phyloP scores from a whole-genome alignment of 2,329 filamentous ascomycete genomes.

The Fusarium cicatricum region DNA sequence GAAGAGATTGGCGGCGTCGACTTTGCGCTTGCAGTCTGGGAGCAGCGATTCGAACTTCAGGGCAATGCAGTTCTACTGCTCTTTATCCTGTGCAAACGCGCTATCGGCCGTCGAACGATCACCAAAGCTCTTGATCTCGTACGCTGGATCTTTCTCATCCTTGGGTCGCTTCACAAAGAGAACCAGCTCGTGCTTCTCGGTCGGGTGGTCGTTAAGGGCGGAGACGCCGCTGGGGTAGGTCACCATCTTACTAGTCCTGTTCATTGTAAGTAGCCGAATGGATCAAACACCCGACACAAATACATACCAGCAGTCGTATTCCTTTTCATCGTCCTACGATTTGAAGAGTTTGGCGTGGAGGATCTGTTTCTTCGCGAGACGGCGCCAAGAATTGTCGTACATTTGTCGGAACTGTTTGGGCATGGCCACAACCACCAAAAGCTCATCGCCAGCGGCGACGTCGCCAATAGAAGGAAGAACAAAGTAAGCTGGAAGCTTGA shows the following conservation, averaged over 20 bases:
- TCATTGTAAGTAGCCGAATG: too few species aligned
- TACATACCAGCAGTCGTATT: too few species aligned
- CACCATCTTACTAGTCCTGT: too few species aligned
- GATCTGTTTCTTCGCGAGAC: background rate
- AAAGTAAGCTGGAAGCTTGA: slow-evolving; percentile 14
- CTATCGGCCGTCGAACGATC: background rate
- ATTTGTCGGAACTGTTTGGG: background rate
- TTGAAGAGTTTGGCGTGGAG: background rate
- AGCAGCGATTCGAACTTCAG: slow-evolving; percentile 2
- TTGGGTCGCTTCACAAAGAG: background rate
- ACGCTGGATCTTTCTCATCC: background rate
- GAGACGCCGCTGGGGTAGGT: background rate
- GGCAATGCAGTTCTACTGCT: slow-evolving; percentile 10
- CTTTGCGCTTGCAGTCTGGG: slow-evolving; percentile 8
- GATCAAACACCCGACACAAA: too few species aligned
- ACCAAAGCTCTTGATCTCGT: slow-evolving; percentile 1
- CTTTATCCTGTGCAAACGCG: background rate
- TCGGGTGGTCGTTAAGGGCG: background rate
- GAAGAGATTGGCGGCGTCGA: slow-evolving; percentile 6
- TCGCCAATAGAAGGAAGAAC: background rate
- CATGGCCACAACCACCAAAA: background rate
- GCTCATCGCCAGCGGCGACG: background rate
- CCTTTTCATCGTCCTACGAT: background rate
- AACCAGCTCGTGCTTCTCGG: slow-evolving; percentile 1
- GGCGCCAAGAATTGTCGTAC: background rate